A percentile compares a stretch with the other conserved stretches of the same genome.
phyloP scores from a whole-genome alignment of 257 asterid genomes.

The Mitragyna speciosa region DNA sequence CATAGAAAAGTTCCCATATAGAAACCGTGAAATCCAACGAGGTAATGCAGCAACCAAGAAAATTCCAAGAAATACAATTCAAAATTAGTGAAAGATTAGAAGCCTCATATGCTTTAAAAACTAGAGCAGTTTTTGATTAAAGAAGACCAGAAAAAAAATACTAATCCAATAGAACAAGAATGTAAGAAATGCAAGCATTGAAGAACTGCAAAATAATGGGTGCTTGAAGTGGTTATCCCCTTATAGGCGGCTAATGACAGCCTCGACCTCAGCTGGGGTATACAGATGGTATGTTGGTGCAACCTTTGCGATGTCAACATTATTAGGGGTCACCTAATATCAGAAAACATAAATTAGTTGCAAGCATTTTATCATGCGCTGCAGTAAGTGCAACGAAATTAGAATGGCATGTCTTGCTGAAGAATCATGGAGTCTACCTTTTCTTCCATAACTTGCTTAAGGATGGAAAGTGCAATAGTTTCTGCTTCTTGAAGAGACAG shows the following conservation, averaged over 20 bases:
- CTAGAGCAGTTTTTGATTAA: conserved; percentile 2
- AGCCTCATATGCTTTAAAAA: background rate
- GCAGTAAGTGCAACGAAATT: background rate
- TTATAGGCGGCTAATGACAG: conserved; percentile 70
- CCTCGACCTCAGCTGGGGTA: conserved; percentile 81
- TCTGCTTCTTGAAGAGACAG: conserved; percentile 80
- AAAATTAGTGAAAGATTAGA: background rate
- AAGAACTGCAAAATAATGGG: background rate
- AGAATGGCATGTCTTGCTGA: background rate
- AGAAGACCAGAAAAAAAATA: background rate
- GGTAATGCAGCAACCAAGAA: background rate
- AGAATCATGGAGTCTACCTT: conserved; percentile 41
- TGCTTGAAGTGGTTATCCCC: conserved; percentile 14
- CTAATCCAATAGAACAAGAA: conserved; percentile 6
- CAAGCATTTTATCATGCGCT: background rate
- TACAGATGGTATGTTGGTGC: conserved; percentile 82
- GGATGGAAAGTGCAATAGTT: conserved; percentile 77
- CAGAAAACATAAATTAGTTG: background rate
- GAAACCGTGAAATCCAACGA: background rate
- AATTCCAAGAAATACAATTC: background rate
- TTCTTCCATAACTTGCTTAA: conserved; percentile 92
- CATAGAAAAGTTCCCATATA: background rate
- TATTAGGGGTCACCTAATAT: conserved; percentile 86
- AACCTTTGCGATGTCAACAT: conserved; percentile 88
- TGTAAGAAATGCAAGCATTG: conserved; percentile 2